A percentile compares a stretch with the other conserved stretches of the same genome.
These are phyloP conservation scores for Erodium trifolium DNA, from an alignment of 441 rosid genomes.

Conservation along the genomic window DNA sequence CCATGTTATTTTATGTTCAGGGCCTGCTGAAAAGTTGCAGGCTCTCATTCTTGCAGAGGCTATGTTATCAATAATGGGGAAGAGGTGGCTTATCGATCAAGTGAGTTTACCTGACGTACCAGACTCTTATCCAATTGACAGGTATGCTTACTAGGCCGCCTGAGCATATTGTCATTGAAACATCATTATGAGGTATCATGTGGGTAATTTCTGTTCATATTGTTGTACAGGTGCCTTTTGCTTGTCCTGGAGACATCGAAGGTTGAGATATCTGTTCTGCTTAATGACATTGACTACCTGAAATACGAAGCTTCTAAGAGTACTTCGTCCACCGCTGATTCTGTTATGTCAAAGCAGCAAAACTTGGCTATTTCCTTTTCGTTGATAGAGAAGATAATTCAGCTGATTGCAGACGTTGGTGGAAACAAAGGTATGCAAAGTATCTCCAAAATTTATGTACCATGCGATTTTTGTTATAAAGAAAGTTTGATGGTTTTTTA, in stretches of 20 bases:
- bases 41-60: slow-evolving; percentile 78
- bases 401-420: slow-evolving; percentile 38
- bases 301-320: slow-evolving; percentile 71
- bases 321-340: slow-evolving; percentile 43
- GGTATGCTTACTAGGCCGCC: slow-evolving; percentile 32
- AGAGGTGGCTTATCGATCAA: slow-evolving; percentile 60
- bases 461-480: not conserved
- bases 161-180: slow-evolving; percentile 4
- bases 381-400: slow-evolving; percentile 76
- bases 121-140: slow-evolving; percentile 50
- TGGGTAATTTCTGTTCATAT: slow-evolving; percentile 8
- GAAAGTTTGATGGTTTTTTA: not conserved
- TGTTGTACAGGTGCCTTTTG: slow-evolving; percentile 62
- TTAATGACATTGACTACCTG: slow-evolving; percentile 73
- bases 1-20: slow-evolving; percentile 27
- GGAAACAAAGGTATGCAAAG: slow-evolving; percentile 48
- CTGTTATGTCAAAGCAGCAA: slow-evolving; percentile 45
- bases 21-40: slow-evolving; percentile 67
- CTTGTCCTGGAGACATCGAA: slow-evolving; percentile 80
- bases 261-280: slow-evolving; percentile 80
- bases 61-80: slow-evolving; percentile 52
- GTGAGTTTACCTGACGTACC: slow-evolving; percentile 42
- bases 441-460: not conserved
- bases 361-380: slow-evolving; percentile 59
- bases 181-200: slow-evolving; percentile 5